Conservation (phyloP, 2,329 filamentous ascomycete genomes). For the Tolypocladium tropicale region DNA sequence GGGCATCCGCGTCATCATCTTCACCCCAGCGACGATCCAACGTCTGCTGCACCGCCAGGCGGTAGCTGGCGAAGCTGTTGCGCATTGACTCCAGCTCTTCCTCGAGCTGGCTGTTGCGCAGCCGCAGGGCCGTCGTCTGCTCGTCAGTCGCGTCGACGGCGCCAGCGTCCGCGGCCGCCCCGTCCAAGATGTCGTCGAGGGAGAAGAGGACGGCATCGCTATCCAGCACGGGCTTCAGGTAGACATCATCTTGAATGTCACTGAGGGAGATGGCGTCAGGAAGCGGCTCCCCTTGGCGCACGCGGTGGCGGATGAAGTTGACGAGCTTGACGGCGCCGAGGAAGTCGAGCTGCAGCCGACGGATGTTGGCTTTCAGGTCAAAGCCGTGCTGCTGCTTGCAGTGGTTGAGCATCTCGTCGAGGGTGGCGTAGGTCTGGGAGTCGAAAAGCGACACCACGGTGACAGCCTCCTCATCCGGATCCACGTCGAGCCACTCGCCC, state of each 20-base stretch:
- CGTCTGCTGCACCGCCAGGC: constrained; percentile 54
- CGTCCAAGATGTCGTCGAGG: constrained; percentile 54
- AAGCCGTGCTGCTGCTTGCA: constrained; percentile 57
- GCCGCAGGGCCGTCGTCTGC: constrained; percentile 19
- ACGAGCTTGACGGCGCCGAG: constrained; percentile 64
- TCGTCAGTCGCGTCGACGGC: constrained; percentile 16
- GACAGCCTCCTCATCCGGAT: constrained; percentile 52
- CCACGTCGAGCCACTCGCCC: constrained; percentile 42
- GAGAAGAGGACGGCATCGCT: constrained; percentile 85
- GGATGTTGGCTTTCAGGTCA: constrained; percentile 53
- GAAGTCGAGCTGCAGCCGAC: constrained; percentile 55
- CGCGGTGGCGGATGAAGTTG: constrained; percentile 51
- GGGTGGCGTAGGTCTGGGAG: constrained; percentile 53
- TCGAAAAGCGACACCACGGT: constrained; percentile 60
- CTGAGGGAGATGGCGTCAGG: constrained; percentile 49
- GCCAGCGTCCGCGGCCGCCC: constrained; percentile 7
- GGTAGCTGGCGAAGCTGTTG: constrained; percentile 55
- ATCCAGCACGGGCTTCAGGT: constrained; percentile 73
- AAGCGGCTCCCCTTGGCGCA: constrained; percentile 31
- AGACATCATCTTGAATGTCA: constrained; percentile 67
- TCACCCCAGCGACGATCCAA: constrained; percentile 55
- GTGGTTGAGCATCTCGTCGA: constrained; percentile 55
- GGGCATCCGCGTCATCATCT: constrained; percentile 23
- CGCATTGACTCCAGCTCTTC: constrained; percentile 49
- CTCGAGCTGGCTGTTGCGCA: constrained; percentile 46